A percentile compares a stretch with the other conserved stretches of the same genome.
phyloP scores from a whole-genome alignment of 345 rosid species.

The Populus pruinosa region DNA sequence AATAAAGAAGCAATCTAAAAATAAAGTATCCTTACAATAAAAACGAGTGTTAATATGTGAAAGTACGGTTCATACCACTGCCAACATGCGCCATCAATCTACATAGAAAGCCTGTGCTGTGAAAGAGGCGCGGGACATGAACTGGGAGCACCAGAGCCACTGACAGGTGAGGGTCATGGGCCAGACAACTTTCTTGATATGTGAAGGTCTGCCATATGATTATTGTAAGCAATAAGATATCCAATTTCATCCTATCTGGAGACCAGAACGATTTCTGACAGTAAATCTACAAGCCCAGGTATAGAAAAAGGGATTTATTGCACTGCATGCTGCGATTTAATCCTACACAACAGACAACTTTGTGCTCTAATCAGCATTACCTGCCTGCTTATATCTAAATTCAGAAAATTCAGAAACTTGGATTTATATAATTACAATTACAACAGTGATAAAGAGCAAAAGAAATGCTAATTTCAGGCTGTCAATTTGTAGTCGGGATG shows the following conservation, averaged over 20 bases:
- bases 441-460: background rate
- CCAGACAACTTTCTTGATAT: constrained; percentile 43
- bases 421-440: background rate
- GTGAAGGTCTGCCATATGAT: constrained; percentile 58
- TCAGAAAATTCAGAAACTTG: background rate
- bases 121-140: constrained; percentile 34
- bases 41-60: constrained; percentile 1
- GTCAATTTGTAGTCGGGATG: background rate
- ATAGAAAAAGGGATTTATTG: background rate
- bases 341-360: background rate
- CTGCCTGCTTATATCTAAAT: background rate
- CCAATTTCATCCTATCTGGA: constrained; percentile 54
- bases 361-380: background rate
- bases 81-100: constrained; percentile 48
- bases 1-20: too few relatives aligned
- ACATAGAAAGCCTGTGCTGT: background rate
- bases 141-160: constrained; percentile 36
- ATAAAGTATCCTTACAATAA: background rate
- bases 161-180: constrained; percentile 33
- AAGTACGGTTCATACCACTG: constrained; percentile 32
- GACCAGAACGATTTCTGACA: constrained; percentile 1
- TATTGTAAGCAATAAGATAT: constrained; percentile 51
- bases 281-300: background rate
- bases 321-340: background rate
- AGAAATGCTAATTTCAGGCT: background rate